Percentiles rank a stretch among this genome's conserved stretches.
phyloP scores from a whole-genome alignment of 331 rosid species.

The Pyrus hybrid region DNA sequence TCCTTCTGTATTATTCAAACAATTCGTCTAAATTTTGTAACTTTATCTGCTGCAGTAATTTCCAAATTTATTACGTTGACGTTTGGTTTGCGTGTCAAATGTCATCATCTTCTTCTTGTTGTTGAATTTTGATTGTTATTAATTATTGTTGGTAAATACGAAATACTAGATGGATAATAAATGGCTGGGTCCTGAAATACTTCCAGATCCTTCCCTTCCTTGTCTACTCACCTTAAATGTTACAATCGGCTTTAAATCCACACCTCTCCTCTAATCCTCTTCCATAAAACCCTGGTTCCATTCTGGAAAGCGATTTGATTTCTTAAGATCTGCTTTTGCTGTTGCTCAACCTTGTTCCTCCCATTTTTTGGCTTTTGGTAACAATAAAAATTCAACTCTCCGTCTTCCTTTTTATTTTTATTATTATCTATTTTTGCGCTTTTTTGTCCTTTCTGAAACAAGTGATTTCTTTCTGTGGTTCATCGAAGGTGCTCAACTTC shows the following conservation, averaged over 20 bases:
- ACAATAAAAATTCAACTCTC: background rate
- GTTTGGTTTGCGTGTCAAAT: background rate
- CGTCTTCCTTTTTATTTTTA: background rate
- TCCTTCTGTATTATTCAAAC: background rate
- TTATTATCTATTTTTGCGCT: no score
- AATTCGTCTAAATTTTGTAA: no score
- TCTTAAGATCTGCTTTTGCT: background rate
- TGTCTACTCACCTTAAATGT: background rate
- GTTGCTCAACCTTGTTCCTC: background rate
- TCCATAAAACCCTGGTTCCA: background rate
- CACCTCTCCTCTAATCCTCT: no score
- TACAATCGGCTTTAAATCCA: background rate
- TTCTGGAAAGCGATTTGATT: background rate
- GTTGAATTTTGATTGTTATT: background rate
- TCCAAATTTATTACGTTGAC: background rate
- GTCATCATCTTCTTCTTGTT: background rate
- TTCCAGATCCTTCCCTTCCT: slow-evolving; percentile 2
- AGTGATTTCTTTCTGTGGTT: background rate
- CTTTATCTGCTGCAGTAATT: background rate
- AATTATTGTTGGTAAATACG: background rate
- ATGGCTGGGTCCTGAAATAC: background rate
- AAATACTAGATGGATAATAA: background rate
- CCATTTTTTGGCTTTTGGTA: background rate
- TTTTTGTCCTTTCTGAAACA: background rate
- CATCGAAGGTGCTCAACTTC: background rate